A percentile compares a stretch with the other conserved stretches of the same genome.
phyloP scores from a whole-genome alignment of 306 rosid genomes.

The Pachyrhizus erosus region DNA sequence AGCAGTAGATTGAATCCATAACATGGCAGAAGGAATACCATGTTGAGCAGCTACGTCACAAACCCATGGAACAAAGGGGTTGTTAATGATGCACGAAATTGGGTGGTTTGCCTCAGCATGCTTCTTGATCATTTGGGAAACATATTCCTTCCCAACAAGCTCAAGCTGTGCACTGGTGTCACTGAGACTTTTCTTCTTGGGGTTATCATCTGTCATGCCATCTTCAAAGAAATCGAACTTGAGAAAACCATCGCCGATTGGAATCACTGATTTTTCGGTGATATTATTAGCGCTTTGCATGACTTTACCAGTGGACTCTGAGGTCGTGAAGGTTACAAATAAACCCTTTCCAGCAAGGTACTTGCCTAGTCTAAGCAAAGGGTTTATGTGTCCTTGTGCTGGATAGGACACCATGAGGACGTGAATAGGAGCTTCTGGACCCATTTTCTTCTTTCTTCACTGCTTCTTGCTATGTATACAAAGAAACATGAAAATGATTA shows the following conservation, averaged over 20 bases:
- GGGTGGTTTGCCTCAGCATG: slow-evolving; percentile 46
- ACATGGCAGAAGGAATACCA: slow-evolving; percentile 54
- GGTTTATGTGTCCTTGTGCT: slow-evolving; percentile 85
- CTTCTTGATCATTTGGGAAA: slow-evolving; percentile 45
- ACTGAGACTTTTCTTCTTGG: slow-evolving; percentile 23
- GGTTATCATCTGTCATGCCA: slow-evolving; percentile 43
- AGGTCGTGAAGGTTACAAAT: slow-evolving; percentile 58
- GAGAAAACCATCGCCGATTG: slow-evolving; percentile 62
- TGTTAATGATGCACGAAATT: slow-evolving; percentile 65
- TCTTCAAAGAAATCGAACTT: slow-evolving; percentile 68
- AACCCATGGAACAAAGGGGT: slow-evolving; percentile 76
- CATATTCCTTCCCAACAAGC: slow-evolving; percentile 39
- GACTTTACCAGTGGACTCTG: slow-evolving; percentile 49
- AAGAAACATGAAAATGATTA: too few relatives aligned
- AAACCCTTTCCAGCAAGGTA: slow-evolving; percentile 70
- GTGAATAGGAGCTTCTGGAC: slow-evolving; percentile 43
- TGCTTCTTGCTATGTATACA: background rate
- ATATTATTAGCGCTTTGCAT: slow-evolving; percentile 54
- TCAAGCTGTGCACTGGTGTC: slow-evolving; percentile 43
- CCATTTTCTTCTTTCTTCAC: slow-evolving; percentile 36
- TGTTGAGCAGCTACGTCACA: slow-evolving; percentile 57
- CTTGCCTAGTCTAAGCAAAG: slow-evolving; percentile 69
- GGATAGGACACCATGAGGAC: slow-evolving; percentile 66
- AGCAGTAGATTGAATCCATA: slow-evolving; percentile 76
- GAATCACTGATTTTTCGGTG: slow-evolving; percentile 37